Evolutionary conservation across 2,329 filamentous ascomycete species (phyloP), one percentile per base, ranked within the genome.

Genomic region (Calcarisporium arbuscula): DNA sequence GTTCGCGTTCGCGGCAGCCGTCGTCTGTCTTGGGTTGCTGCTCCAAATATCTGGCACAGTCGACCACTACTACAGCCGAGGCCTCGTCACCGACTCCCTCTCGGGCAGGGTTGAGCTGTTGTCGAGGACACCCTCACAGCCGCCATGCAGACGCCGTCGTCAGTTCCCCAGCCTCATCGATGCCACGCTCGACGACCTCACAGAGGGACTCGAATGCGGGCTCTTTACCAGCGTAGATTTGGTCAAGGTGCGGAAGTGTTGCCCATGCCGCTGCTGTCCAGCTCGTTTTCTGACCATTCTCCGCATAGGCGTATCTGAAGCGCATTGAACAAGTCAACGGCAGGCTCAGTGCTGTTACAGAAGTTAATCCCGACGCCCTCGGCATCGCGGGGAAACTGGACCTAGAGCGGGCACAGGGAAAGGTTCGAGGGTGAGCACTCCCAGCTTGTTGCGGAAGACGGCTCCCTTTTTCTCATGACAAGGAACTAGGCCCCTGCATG

Each of bases 401-500:
- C 26, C 36, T 29, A 5, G 52, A 61, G 39, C 48, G 59, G 4
- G 43, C 44, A 1, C 34, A 38, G 2, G 53, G 53, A 8, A 29
- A 35, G 3, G 25, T 52, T 11, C 38, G 49, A n/a, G 57, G 57
- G 39, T 39, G 30, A 19, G 8, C 25, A 11, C 11, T 17, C 5
- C 14, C n/a, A 6, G 5, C 5, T 6, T 17, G 16, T 11, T 16
- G 12, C 20, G 23, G 8, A 8, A n/a, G 21, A 23, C 11, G 6
- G 28, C n/a, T 5, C 8, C n/a, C 19, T 19, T 17, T n/a, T 27
- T 16, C 31, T 33, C 7, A 33, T 27, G 4, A 3, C 6, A 12
- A 10, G 18, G 17, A n/a, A 8, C 3, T 11, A 47, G 44, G 0
- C 72, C 74, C 1, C 57, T 81, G 1, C 75, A 82, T 51, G 78